Evolutionary conservation across 2,329 filamentous ascomycete species (phyloP).

Genomic region (Boeremia lycopersici): DNA sequence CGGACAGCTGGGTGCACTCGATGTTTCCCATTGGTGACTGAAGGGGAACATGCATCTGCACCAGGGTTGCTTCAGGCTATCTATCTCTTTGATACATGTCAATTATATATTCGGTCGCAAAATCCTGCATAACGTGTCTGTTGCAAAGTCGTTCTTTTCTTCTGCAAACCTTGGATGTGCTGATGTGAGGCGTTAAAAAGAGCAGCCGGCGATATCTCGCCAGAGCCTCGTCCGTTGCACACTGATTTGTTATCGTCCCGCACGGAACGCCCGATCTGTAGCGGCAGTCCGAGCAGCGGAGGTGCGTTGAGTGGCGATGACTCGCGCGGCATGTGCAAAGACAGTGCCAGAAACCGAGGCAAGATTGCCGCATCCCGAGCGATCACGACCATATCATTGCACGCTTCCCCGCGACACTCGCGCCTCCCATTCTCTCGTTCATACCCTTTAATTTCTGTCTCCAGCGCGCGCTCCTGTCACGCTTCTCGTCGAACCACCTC

Average conservation of each 20-base stretch:
- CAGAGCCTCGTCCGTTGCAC: background rate
- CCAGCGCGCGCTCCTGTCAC: background rate
- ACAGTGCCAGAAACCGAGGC: conserved; percentile 31
- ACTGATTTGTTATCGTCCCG: background rate
- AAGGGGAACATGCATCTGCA: background rate
- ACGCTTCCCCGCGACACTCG: conserved; percentile 1
- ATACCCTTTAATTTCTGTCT: conserved; percentile 7
- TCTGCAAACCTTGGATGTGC: too few relatives aligned
- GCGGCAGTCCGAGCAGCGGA: conserved; percentile 11
- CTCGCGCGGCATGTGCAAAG: conserved; percentile 30
- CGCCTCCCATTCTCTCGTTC: conserved; percentile 2
- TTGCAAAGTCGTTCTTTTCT: too few relatives aligned
- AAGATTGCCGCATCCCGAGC: conserved; percentile 26
- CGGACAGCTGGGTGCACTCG: conserved; percentile 46
- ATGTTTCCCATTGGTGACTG: conserved; percentile 46
- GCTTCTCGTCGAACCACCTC: background rate
- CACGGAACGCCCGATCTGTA: conserved; percentile 3
- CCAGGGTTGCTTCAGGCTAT: background rate
- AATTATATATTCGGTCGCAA: too few relatives aligned
- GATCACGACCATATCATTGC: conserved; percentile 10
- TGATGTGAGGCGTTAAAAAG: background rate
- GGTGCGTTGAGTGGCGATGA: conserved; percentile 20
- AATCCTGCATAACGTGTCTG: too few relatives aligned
- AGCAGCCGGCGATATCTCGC: background rate
- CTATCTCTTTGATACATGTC: background rate